Base-by-base conservation (phyloP, 179 eudicot genomes). In the Carnegiea gigantea region DNA sequence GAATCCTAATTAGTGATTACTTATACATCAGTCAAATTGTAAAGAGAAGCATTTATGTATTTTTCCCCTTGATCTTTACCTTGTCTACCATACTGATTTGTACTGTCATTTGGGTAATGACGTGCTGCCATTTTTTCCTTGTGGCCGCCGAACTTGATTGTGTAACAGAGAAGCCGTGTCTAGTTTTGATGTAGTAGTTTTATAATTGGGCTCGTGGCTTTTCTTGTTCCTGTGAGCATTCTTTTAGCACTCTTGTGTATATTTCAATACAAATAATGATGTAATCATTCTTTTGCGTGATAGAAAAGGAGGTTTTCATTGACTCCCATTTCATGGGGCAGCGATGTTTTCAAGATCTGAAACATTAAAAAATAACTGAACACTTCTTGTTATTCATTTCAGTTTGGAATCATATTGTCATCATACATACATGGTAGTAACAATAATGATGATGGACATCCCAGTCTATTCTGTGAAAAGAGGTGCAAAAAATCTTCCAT, bases 31-130 rank as follows among this genome's bases (percentile, higher is more conserved):
- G 33, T 28, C 26, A 4, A 28, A 68, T 75, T 81, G 78, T 81
- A 74, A 64, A 85, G 81, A 75, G 59, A 64, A 65, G 59, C 59
- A 26, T 67, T 17, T 24, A 36, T n/a, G 53, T 48, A 1, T 9
- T 1, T 62, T 30, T 75, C 67, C 43, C 43, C 24, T 36, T 64
- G 6, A 1, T 17, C 12, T 26, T 20, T 5, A 23, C 30, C 2
- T 43, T 4, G 18, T 54, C 60, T 11, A 4, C 15, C 67, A 2
- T 36, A 30, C 20, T 70, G 46, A 30, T 70, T 33, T 17, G n/a
- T 70, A 18, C 43, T 70, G 17, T 30, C 33, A 30, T 70, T 33
- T 13, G 73, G 18, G 33, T 12, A 36, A 70, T 18, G 71, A 6
- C 33, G 44, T 70, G 73, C 21, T 68, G 73, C 73, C 73, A 68